Evolutionary conservation across 2,329 filamentous ascomycete genomes (phyloP).

Genomic region (Metarhizium guizhouense): DNA sequence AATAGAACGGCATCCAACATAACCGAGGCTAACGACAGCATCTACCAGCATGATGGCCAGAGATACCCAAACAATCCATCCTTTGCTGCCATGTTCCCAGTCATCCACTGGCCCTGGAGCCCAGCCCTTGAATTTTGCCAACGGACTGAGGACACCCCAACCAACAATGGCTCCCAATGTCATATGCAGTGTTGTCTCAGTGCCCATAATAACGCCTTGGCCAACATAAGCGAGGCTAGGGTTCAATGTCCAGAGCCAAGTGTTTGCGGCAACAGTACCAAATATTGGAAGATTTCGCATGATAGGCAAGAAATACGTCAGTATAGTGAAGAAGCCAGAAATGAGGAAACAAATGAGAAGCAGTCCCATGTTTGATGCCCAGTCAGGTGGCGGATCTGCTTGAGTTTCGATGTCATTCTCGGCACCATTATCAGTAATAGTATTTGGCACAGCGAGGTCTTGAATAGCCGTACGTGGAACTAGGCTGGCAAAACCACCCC

Average conservation of each 20-base stretch:
- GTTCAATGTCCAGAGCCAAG: constrained; percentile 94
- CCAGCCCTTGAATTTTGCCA: constrained; percentile 82
- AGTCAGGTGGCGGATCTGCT: constrained; percentile 14
- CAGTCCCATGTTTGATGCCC: constrained; percentile 41
- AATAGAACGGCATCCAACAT: constrained; percentile 57
- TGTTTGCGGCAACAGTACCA: constrained; percentile 60
- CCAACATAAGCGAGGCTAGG: constrained; percentile 96
- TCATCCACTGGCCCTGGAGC: constrained; percentile 77
- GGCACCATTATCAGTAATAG: neutral
- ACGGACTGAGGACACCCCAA: constrained; percentile 82
- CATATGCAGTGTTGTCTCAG: constrained; percentile 93
- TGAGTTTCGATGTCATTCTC: neutral
- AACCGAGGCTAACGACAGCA: constrained; percentile 77
- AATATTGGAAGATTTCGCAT: constrained; percentile 83
- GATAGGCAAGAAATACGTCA: constrained; percentile 83
- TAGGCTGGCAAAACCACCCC: constrained; percentile 34
- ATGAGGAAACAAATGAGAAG: constrained; percentile 48
- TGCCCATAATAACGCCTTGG: constrained; percentile 97
- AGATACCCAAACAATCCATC: constrained; percentile 97
- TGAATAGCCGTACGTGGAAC: constrained; percentile 22
- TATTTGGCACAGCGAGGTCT: neutral
- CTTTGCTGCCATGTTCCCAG: constrained; percentile 90
- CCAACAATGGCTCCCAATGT: constrained; percentile 79
- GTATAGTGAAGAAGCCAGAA: constrained; percentile 62
- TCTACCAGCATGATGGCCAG: constrained; percentile 95